Percentiles rank a stretch among this genome's conserved stretches.
phyloP scores from a whole-genome alignment of 208 protist species.

The Trypanosoma platydactyli region DNA sequence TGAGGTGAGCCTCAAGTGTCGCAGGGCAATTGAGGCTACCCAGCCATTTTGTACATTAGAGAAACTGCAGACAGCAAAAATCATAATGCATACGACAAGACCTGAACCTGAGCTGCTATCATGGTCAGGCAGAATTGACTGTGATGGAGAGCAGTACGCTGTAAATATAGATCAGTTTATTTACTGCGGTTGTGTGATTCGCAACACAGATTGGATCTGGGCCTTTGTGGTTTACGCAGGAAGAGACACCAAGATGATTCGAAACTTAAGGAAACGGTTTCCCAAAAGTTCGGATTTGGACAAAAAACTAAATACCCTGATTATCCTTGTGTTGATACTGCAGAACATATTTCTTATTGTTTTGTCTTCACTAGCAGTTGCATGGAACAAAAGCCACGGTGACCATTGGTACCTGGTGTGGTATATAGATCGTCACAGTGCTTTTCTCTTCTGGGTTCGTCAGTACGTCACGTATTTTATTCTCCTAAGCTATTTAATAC shows the following conservation, averaged over 20 bases:
- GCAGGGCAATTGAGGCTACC: conserved; percentile 73
- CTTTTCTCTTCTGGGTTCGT: conserved; percentile 52
- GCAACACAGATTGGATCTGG: conserved; percentile 93
- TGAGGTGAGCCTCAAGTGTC: conserved; percentile 85
- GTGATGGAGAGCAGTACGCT: conserved; percentile 48
- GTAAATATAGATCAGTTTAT: conserved; percentile 86
- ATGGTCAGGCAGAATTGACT: conserved; percentile 73
- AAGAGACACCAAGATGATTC: conserved; percentile 91
- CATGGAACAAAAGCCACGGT: conserved; percentile 54
- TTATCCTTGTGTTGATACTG: conserved; percentile 67
- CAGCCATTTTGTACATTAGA: conserved; percentile 47
- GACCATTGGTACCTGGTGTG: conserved; percentile 66
- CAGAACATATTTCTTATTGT: conserved; percentile 78
- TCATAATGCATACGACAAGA: conserved; percentile 54
- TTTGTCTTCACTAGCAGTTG: conserved; percentile 60
- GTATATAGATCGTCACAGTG: conserved; percentile 52
- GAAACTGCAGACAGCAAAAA: conserved; percentile 21
- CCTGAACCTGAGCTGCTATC: conserved; percentile 75
- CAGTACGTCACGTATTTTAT: conserved; percentile 91
- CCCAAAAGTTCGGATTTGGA: conserved; percentile 91
- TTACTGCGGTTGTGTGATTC: conserved; percentile 87
- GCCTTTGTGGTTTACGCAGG: conserved; percentile 93
- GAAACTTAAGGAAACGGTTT: conserved; percentile 83
- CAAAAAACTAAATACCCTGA: conserved; percentile 84
- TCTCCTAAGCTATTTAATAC: conserved; percentile 88